A percentile compares a stretch with the other conserved stretches of the same genome.
phyloP scores from a whole-genome alignment of 306 rosid species.

The Casuarina cunninghamiana region DNA sequence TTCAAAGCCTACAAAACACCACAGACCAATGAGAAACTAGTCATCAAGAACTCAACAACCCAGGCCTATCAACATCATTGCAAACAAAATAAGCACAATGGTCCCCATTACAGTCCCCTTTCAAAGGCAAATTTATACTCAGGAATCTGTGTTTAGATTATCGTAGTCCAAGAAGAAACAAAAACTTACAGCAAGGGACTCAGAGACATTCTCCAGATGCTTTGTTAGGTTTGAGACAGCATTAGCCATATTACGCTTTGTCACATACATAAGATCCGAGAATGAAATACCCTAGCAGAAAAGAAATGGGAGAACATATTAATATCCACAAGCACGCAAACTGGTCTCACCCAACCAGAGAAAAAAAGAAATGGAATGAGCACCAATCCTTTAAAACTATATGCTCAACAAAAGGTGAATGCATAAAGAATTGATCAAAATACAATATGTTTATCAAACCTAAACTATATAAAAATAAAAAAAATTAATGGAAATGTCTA shows the following conservation, averaged over 20 bases:
- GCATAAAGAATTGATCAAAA: neutral
- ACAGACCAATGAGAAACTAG: neutral
- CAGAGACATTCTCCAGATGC: conserved; percentile 79
- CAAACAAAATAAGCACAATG: neutral
- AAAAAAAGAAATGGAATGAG: neutral
- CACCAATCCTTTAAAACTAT: neutral
- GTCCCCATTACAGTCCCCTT: neutral
- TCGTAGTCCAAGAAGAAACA: neutral
- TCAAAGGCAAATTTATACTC: neutral
- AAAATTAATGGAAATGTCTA: conserved; percentile 1
- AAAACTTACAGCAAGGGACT: conserved; percentile 79
- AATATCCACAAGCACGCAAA: neutral
- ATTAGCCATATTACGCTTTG: conserved; percentile 77
- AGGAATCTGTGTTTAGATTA: conserved; percentile 11
- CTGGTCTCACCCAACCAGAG: neutral
- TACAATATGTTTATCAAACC: neutral
- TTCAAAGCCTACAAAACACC: neutral
- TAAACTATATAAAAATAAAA: conserved; percentile 13
- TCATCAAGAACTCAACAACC: neutral
- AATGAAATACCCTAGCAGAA: conserved; percentile 74
- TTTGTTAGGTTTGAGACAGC: conserved; percentile 86
- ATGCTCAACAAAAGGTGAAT: neutral
- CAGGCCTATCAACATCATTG: conserved; percentile 2
- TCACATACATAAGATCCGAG: conserved; percentile 93
- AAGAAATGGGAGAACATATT: conserved; percentile 11